Evolutionary conservation across 257 asterid genomes (phyloP).

Genomic region (Plantago elongata): DNA sequence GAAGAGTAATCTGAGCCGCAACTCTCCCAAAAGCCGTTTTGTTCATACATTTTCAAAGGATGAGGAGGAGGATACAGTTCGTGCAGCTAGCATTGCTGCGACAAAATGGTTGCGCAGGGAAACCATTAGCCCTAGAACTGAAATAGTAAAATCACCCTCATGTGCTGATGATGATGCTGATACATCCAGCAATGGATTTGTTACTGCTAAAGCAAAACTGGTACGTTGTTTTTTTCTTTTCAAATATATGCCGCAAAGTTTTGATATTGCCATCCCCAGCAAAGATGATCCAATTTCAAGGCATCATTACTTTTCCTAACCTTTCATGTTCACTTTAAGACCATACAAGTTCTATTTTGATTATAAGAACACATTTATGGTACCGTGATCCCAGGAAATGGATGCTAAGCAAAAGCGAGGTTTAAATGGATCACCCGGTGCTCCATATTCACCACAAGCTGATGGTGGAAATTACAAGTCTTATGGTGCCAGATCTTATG

Average conservation of each 20-base stretch:
- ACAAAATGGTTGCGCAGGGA: slow-evolving; percentile 59
- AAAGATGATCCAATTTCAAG: background rate
- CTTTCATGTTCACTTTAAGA: no score
- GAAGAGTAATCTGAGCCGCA: slow-evolving; percentile 29
- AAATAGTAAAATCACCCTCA: slow-evolving; percentile 49
- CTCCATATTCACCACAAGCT: slow-evolving; percentile 71
- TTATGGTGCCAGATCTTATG: slow-evolving; percentile 68
- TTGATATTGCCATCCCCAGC: background rate
- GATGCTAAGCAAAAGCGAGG: slow-evolving; percentile 83
- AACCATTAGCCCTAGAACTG: slow-evolving; percentile 52
- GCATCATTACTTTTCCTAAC: background rate
- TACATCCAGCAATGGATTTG: slow-evolving; percentile 76
- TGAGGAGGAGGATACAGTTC: slow-evolving; percentile 51
- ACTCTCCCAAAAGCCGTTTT: slow-evolving; percentile 27
- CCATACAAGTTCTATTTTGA: no score
- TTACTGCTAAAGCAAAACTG: slow-evolving; percentile 90
- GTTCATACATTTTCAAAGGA: slow-evolving; percentile 26
- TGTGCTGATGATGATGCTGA: slow-evolving; percentile 53
- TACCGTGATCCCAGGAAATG: slow-evolving; percentile 63
- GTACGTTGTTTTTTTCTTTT: slow-evolving; percentile 35
- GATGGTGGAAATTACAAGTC: slow-evolving; percentile 57
- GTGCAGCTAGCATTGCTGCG: slow-evolving; percentile 36
- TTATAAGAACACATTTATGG: slow-evolving; percentile 8
- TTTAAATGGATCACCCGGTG: slow-evolving; percentile 65
- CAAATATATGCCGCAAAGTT: background rate